Evolutionary conservation across 192 early-diverging fungal genomes (phyloP).

Genomic region (Entophlyctis luteolus): DNA sequence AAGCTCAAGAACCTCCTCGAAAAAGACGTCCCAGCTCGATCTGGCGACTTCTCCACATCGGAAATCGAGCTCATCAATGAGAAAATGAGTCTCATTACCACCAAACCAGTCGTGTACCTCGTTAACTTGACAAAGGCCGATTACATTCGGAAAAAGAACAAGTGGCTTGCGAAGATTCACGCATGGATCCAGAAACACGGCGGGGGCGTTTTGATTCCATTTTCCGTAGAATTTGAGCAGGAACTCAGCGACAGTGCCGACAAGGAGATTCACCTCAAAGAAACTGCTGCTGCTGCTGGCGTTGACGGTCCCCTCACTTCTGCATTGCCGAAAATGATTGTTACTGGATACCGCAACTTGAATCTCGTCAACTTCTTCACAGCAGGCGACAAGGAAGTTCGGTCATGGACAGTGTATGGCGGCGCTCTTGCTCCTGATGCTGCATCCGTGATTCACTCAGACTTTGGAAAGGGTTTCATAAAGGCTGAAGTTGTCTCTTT

Average conservation of each 20-base stretch:
- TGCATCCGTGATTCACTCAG: slow-evolving; percentile 83
- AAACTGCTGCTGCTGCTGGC: no score
- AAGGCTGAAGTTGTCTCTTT: slow-evolving; percentile 67
- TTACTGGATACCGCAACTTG: slow-evolving; percentile 77
- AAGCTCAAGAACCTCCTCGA: slow-evolving; percentile 64
- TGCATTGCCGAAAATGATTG: slow-evolving; percentile 84
- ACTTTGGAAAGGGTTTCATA: slow-evolving; percentile 75
- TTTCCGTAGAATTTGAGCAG: slow-evolving; percentile 79
- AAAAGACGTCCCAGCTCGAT: slow-evolving; percentile 80
- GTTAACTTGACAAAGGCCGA: slow-evolving; percentile 85
- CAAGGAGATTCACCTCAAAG: slow-evolving; percentile 38
- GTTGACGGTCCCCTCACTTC: slow-evolving; percentile 32
- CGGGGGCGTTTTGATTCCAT: slow-evolving; percentile 67
- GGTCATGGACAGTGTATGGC: slow-evolving; percentile 80
- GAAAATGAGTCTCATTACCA: slow-evolving; percentile 69
- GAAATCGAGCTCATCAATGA: slow-evolving; percentile 90
- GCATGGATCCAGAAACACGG: slow-evolving; percentile 36
- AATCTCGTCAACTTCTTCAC: slow-evolving; percentile 92
- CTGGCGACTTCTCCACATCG: slow-evolving; percentile 83
- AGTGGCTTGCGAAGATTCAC: slow-evolving; percentile 58
- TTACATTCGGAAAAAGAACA: slow-evolving; percentile 90
- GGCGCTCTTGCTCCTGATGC: slow-evolving; percentile 79
- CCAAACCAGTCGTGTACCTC: slow-evolving; percentile 57
- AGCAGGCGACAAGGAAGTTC: slow-evolving; percentile 80
- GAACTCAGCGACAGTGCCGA: slow-evolving; percentile 52